phyloP scores from a whole-genome alignment of 2,329 filamentous ascomycete species.

The Penicillium vulpinum region DNA sequence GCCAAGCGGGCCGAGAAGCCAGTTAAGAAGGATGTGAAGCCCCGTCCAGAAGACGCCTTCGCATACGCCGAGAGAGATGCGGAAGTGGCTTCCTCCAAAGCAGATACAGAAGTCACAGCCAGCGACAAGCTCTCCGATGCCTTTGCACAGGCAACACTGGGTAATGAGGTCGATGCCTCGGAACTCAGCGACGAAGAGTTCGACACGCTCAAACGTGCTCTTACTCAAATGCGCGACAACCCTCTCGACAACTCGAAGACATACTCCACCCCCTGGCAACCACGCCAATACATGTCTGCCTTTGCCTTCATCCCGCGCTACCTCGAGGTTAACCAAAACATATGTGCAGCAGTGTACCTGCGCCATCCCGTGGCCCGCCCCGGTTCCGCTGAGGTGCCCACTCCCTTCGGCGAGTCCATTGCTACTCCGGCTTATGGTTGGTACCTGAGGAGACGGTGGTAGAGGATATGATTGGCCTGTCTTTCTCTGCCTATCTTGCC shows the following conservation, averaged over 20 bases:
- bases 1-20: slow-evolving; percentile 36
- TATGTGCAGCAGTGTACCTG: slow-evolving; percentile 93
- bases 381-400: slow-evolving; percentile 78
- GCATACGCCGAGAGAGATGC: slow-evolving; percentile 15
- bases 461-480: slow-evolving; percentile 10
- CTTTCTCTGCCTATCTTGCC: slow-evolving; percentile 9
- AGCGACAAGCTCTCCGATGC: slow-evolving; percentile 36
- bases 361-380: slow-evolving; percentile 88
- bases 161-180: slow-evolving; percentile 41
- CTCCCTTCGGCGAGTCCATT: slow-evolving; percentile 70
- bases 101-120: slow-evolving; percentile 17
- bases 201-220: slow-evolving; percentile 54
- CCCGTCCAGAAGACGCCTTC: slow-evolving; percentile 6
- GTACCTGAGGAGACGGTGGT: slow-evolving; percentile 81
- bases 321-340: slow-evolving; percentile 95
- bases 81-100: slow-evolving; percentile 12
- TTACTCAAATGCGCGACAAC: slow-evolving; percentile 70
- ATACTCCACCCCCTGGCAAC: slow-evolving; percentile 88
- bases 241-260: slow-evolving; percentile 74
- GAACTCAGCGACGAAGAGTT: slow-evolving; percentile 52
- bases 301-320: slow-evolving; percentile 96
- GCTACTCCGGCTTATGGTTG: slow-evolving; percentile 86
- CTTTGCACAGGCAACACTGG: slow-evolving; percentile 33
- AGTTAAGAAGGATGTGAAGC: slow-evolving; percentile 12
- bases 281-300: slow-evolving; percentile 80